Evolutionary conservation across 106 monocot genomes (phyloP).

Genomic region (Phalaenopsis aphrodite): DNA sequence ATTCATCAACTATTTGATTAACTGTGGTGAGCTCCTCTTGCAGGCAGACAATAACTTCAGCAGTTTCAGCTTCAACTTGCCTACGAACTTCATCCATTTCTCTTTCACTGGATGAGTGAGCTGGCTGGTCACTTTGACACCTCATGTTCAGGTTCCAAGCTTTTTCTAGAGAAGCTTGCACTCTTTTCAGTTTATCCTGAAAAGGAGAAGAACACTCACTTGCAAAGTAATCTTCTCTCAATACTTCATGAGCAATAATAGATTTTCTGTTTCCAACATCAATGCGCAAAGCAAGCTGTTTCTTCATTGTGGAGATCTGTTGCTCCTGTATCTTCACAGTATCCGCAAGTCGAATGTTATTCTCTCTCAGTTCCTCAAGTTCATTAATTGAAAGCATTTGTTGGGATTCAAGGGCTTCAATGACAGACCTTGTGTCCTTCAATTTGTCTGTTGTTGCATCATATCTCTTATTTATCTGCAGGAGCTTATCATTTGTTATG

Average conservation of each 20-base stretch:
- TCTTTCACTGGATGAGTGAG: too few species aligned
- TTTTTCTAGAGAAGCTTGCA: too few species aligned
- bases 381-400: constrained; percentile 52
- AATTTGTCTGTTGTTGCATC: constrained; percentile 40
- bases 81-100: constrained; percentile 60
- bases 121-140: too few species aligned
- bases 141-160: too few species aligned
- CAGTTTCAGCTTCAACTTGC: constrained; percentile 83
- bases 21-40: constrained; percentile 61
- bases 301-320: constrained; percentile 36
- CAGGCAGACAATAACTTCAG: constrained; percentile 87
- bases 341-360: constrained; percentile 16
- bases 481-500: constrained; percentile 18
- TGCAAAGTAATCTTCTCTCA: not conserved
- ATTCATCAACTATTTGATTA: constrained; percentile 40
- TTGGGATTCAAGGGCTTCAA: constrained; percentile 80
- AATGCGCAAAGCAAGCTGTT: constrained; percentile 16
- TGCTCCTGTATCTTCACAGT: constrained; percentile 27
- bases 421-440: constrained; percentile 47
- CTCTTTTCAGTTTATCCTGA: too few species aligned
- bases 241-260: constrained; percentile 1
- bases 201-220: too few species aligned
- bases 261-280: constrained; percentile 11
- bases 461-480: constrained; percentile 19
- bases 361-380: constrained; percentile 41